Evolutionary conservation across 148 eudicot species (phyloP).

Genomic region (Chenopodium berlandieri): DNA sequence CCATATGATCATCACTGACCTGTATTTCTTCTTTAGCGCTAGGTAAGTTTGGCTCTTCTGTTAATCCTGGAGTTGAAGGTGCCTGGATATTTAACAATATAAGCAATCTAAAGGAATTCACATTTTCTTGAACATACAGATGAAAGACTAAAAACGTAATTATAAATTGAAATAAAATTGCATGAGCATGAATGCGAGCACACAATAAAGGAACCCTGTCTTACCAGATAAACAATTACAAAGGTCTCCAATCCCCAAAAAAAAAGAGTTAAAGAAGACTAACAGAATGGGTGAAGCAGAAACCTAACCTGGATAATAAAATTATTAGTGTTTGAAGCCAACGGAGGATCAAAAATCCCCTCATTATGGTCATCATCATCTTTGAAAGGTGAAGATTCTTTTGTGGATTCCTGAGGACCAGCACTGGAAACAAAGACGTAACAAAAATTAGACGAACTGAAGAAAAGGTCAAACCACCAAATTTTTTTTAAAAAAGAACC

Average conservation of each 20-base stretch:
- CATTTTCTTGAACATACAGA: not conserved
- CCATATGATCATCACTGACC: conserved; percentile 69
- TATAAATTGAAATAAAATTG: not conserved
- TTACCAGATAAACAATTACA: not conserved
- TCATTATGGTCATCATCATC: conserved; percentile 44
- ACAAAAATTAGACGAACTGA: not conserved
- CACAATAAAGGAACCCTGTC: not conserved
- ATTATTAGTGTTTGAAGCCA: conserved; percentile 29
- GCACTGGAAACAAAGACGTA: conserved; percentile 39
- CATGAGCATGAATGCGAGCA: not conserved
- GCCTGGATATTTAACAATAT: conserved; percentile 58
- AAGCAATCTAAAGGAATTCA: not conserved
- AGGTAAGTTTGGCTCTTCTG: conserved; percentile 75
- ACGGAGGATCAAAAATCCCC: conserved; percentile 33
- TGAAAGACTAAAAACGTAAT: not conserved
- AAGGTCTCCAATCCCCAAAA: conserved; percentile 11
- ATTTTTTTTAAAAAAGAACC: no score
- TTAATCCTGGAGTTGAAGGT: conserved; percentile 81
- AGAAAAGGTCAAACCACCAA: not conserved
- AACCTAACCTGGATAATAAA: conserved; percentile 37
- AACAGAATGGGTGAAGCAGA: conserved; percentile 14
- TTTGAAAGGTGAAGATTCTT: conserved; percentile 38
- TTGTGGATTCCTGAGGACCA: conserved; percentile 45
- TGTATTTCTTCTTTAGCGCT: conserved; percentile 51
- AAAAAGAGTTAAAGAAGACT: not conserved